These are phyloP conservation scores for Urostyla sp. DNA, from an alignment of 73 alveolate genomes.

Conservation along the genomic window DNA sequence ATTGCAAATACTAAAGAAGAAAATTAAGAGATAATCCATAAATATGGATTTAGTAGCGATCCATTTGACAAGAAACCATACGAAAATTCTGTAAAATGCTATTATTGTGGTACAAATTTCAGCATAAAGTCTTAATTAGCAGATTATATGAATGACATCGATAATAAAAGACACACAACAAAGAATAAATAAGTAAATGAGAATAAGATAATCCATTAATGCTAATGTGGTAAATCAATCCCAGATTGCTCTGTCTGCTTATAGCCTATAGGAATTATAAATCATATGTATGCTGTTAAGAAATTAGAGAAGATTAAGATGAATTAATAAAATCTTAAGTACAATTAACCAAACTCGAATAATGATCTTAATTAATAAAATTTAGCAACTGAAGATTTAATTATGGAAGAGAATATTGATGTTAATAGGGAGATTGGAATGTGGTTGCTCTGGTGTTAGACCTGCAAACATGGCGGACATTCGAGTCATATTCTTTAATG, in stretches of 20 bases:
- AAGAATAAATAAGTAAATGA: background rate
- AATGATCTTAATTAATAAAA: no score
- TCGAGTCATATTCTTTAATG: conserved; percentile 24
- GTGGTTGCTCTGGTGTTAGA: conserved; percentile 52
- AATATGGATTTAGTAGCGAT: background rate
- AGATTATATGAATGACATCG: background rate
- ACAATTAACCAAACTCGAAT: background rate
- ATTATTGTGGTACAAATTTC: conserved; percentile 4
- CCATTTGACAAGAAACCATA: conserved; percentile 27
- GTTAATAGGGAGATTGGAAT: conserved; percentile 25
- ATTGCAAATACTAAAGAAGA: no score
- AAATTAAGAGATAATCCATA: background rate
- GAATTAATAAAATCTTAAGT: background rate
- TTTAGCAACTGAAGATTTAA: background rate
- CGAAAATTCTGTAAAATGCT: conserved; percentile 29
- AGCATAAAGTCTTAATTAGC: background rate
- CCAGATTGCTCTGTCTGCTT: conserved; percentile 41
- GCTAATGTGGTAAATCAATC: conserved; percentile 8
- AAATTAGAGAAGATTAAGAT: conserved; percentile 1
- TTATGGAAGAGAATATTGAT: background rate
- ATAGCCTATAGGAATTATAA: conserved; percentile 25
- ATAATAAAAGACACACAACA: background rate
- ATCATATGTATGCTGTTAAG: background rate
- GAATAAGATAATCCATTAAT: background rate
- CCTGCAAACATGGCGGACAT: conserved; percentile 49